These are phyloP conservation scores for Coemansia biformis DNA, from an alignment of 192 early-diverging fungal genomes.

Conservation along the genomic window DNA sequence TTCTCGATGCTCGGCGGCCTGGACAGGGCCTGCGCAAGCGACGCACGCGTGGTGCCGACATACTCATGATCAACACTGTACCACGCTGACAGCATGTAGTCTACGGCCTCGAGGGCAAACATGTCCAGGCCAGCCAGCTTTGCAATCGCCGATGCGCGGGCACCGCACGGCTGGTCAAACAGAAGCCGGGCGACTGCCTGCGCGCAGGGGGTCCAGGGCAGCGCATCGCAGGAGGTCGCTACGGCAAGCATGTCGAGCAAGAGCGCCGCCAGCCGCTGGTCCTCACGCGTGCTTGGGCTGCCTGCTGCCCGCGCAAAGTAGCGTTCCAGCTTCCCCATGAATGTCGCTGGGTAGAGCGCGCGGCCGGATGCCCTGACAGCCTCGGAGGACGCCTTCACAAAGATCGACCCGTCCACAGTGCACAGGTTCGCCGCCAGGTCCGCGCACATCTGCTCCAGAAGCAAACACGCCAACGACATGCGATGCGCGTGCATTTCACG, in stretches of 20 bases:
- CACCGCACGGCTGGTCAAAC: neutral
- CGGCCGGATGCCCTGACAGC: neutral
- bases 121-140: slow-evolving; percentile 15
- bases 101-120: slow-evolving; percentile 20
- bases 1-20: slow-evolving; percentile 16
- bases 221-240: slow-evolving; percentile 2
- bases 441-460: slow-evolving; percentile 38
- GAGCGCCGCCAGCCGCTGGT: slow-evolving; percentile 4
- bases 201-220: slow-evolving; percentile 14
- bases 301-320: slow-evolving; percentile 2
- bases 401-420: slow-evolving; percentile 12
- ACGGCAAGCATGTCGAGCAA: slow-evolving; percentile 23
- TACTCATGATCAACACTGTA: slow-evolving; percentile 6
- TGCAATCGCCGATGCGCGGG: slow-evolving; percentile 1
- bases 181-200: slow-evolving; percentile 14
- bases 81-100: slow-evolving; percentile 22
- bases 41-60: neutral
- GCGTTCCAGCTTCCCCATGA: neutral
- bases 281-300: slow-evolving; percentile 6
- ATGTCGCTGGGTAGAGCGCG: slow-evolving; percentile 4
- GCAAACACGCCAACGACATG: slow-evolving; percentile 17
- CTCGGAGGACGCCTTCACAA: slow-evolving; percentile 12
- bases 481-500: slow-evolving; percentile 31
- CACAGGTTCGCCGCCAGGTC: slow-evolving; percentile 22
- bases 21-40: neutral